Evolutionary conservation across 345 rosid species (phyloP).

Genomic region (Syzygium grande): DNA sequence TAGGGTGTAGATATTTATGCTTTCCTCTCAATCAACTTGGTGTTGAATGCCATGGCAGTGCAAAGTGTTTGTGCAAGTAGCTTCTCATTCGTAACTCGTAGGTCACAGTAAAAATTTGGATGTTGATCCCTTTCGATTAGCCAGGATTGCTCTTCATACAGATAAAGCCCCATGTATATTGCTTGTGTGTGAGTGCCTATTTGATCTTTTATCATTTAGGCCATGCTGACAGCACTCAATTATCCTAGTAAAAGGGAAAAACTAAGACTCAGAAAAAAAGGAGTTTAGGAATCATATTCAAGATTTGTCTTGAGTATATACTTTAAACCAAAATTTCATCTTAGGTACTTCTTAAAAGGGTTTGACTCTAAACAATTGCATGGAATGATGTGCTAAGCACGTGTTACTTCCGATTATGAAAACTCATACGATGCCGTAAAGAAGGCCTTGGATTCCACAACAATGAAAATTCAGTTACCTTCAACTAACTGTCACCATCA

Average conservation of each 20-base stretch:
- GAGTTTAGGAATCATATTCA: not conserved
- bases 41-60: not conserved
- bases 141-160: not conserved
- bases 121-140: not conserved
- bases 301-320: not conserved
- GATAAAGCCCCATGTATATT: not conserved
- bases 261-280: not conserved
- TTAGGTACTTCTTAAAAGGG: not conserved
- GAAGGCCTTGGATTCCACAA: not conserved
- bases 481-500: not conserved
- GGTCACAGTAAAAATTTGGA: not conserved
- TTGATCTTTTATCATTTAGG: not conserved
- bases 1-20: not conserved
- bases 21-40: not conserved
- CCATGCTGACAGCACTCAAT: not conserved
- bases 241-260: not conserved
- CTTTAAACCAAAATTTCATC: not conserved
- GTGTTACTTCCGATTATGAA: not conserved
- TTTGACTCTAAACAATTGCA: not conserved
- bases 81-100: not conserved
- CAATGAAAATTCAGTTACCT: not conserved
- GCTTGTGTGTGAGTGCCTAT: not conserved
- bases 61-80: not conserved
- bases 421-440: not conserved
- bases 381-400: not conserved